Evolutionary conservation across 2,329 filamentous ascomycete genomes (phyloP).

Genomic region (Hypoxylon sp.): DNA sequence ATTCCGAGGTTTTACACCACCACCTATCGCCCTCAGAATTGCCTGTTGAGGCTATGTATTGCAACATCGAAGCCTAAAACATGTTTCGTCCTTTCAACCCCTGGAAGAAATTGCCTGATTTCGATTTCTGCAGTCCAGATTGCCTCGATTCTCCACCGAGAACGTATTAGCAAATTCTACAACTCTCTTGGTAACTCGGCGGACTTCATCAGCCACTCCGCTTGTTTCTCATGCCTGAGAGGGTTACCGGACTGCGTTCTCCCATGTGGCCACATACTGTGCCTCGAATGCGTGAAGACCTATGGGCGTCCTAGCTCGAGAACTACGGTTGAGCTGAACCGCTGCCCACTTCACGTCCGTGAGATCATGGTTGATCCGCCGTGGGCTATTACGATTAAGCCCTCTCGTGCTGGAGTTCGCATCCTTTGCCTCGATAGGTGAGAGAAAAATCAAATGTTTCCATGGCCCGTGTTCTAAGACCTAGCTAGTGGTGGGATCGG

Average conservation of each 20-base stretch:
- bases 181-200: slow-evolving; percentile 45
- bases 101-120: slow-evolving; percentile 1
- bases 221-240: slow-evolving; percentile 52
- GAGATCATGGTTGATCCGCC: slow-evolving; percentile 49
- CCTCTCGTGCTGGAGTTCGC: slow-evolving; percentile 48
- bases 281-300: slow-evolving; percentile 49
- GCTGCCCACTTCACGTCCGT: slow-evolving; percentile 51
- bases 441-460: neutral
- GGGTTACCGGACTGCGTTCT: slow-evolving; percentile 51
- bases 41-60: neutral
- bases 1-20: neutral
- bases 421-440: slow-evolving; percentile 51
- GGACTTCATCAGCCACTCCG: slow-evolving; percentile 50
- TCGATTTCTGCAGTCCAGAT: slow-evolving; percentile 40
- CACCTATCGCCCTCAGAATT: neutral
- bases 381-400: slow-evolving; percentile 51
- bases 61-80: neutral
- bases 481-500: slow-evolving; percentile 48
- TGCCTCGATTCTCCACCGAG: slow-evolving; percentile 48
- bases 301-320: slow-evolving; percentile 50
- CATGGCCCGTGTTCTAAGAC: slow-evolving; percentile 7
- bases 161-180: slow-evolving; percentile 50
- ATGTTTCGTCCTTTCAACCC: neutral
- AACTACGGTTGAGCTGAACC: slow-evolving; percentile 51
- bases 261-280: slow-evolving; percentile 52